Base-by-base conservation (phyloP, 2,329 filamentous ascomycete species). In the Arthrocladium fulminans region DNA sequence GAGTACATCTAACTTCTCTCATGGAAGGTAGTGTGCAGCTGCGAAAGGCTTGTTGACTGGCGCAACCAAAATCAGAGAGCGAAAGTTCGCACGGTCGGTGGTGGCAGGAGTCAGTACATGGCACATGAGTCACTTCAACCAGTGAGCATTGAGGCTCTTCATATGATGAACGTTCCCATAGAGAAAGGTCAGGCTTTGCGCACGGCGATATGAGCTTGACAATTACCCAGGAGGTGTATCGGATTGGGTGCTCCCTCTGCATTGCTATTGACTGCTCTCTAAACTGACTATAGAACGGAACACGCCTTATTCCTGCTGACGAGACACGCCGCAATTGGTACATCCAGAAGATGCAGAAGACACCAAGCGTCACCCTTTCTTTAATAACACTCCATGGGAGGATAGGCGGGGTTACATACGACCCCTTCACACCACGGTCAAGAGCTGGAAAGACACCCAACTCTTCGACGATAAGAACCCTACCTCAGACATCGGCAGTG, bases 21-120 rank as follows among this genome's bases (percentile, higher is more conserved):
- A 57, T 22, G 52, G 57, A 3, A 47, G 39, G 17, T 12, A 29
- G 3, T 24, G 19, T 27, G 58, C 62, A 13, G 56, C 57, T 6
- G 59, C 59, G 75, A 79, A 53, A 69, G 71, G 22, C 70, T 89
- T 43, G 66, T 89, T 39, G 74, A 76, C 52, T 88, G 82, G 83
- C 77, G 85, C 38, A 82, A 88, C 60, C 73, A 74, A 13, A 76
- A 74, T 53, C 77, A 84, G 22, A 83, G 81, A 56, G n/a, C 80
- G 88, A 32, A 77, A 78, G 27, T 76, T 87, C 27, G 90, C 90
- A 1, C 79, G 82, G 57, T 95, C 88, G 39, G 81, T 95, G 1
- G 90, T 97, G 90, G 90, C 2, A 97, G 92, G 2, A 95, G 88
- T 63, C 90, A 96, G 63, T 97, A 97, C 70, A 97, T 96, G 92